phyloP scores from a whole-genome alignment of 2,329 filamentous ascomycete genomes.

The Ophiostoma populinum region DNA sequence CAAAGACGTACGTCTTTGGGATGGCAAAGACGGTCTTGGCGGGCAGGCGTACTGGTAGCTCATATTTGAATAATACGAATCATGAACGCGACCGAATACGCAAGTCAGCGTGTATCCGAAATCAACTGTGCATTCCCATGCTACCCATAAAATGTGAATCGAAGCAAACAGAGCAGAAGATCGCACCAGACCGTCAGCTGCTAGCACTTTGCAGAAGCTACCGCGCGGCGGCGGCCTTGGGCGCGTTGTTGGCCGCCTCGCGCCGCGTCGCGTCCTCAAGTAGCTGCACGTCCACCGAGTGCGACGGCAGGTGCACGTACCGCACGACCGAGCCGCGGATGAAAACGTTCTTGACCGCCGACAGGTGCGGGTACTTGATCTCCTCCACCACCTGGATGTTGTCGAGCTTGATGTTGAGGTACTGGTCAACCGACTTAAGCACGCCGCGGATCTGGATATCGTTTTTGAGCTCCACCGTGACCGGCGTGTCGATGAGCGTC shows the following conservation, averaged over 20 bases:
- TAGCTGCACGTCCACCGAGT: conserved; percentile 68
- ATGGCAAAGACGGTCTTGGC: conserved; percentile 23
- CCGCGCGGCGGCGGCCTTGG: conserved; percentile 21
- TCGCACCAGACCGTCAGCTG: too few species aligned
- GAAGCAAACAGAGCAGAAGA: too few species aligned
- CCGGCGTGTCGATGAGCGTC: conserved; percentile 90
- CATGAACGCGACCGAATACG: too few species aligned
- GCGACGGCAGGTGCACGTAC: conserved; percentile 75
- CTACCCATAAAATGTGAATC: too few species aligned
- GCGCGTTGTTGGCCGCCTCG: conserved; percentile 41
- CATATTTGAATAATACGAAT: background rate
- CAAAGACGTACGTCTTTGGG: conserved; percentile 24
- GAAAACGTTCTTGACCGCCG: conserved; percentile 88
- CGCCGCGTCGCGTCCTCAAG: conserved; percentile 82
- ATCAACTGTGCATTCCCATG: too few species aligned
- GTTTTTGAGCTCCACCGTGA: conserved; percentile 98
- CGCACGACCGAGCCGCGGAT: conserved; percentile 84
- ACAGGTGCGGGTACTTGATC: conserved; percentile 80
- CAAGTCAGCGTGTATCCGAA: too few species aligned
- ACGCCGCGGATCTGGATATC: conserved; percentile 94
- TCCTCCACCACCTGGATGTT: conserved; percentile 88
- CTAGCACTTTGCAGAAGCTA: too few species aligned
- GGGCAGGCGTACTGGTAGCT: conserved; percentile 23
- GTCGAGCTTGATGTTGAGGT: conserved; percentile 97
- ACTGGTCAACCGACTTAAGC: conserved; percentile 95